Evolutionary conservation across 1,284 basidiomycete genomes (phyloP), one percentile per base, ranked within the genome.

Genomic region (Cutaneotrichosporon mucoides): DNA sequence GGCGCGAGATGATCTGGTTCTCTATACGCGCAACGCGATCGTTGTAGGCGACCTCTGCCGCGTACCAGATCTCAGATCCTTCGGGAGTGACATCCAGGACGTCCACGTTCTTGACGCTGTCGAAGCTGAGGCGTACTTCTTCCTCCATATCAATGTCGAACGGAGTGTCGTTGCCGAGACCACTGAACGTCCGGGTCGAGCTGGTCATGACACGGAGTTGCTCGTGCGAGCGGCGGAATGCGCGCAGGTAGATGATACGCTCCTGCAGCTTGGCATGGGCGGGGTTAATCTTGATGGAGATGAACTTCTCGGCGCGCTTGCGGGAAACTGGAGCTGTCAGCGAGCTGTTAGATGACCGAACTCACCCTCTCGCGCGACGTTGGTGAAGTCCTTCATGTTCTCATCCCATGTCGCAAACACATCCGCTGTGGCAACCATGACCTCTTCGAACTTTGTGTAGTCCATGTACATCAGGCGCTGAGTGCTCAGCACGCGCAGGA

Each of bases 401-500:
- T 97, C 95, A 76, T 98, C 95, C 95, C 95, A 99, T 1, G 88
- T 89, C 7, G 86, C 84, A 81, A 98, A 98, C 56, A 97, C 93
- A 42, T 84, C 84, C 65, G 85, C 86, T 0, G 89, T 87, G 60
- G 88, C 85, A 1, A 82, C 80, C 58, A 97, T 85, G 9, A 92
- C 83, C 8, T 90, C 84, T 67, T 96, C 92, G 72, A 99, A 99
- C 0, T 90, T 90, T 57, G 90, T 86, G 76, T 97, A 98, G 1
- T 94, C 92, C 50, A 90, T 90, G 76, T 96, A 97, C 59, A 94
- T 88, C 3, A 98, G 83, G 7, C 94, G 86, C 66, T 93, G 90
- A 5, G 88, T 89, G 2, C 87, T 89, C 47, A 99, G 85, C 24
- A 99, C 90, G 52, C 90, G 89, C 6, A 96, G 83, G 42, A 97